Conservation (phyloP, 805 yeast species). For the Nakazawaea wickerhamii region DNA sequence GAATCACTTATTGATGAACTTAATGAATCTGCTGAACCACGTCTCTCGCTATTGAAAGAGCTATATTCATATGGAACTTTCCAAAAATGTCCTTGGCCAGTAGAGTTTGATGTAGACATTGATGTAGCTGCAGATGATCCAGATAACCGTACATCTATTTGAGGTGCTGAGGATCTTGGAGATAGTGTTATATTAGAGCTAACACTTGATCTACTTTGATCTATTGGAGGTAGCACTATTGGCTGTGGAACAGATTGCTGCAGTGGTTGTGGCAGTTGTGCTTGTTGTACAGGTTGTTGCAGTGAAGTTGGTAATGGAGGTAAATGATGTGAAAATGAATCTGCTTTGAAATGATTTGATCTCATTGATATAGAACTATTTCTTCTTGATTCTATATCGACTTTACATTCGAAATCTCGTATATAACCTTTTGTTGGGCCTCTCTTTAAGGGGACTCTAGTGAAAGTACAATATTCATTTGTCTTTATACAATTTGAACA, state of each 20-base stretch:
- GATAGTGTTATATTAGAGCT: constrained; percentile 8
- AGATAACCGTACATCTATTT: constrained; percentile 1
- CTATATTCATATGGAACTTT: constrained; percentile 60
- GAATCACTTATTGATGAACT: constrained; percentile 40
- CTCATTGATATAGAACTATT: not conserved
- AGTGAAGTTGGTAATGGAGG: constrained; percentile 9
- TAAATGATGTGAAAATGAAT: constrained; percentile 8
- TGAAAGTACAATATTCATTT: constrained; percentile 59
- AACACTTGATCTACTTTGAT: constrained; percentile 12
- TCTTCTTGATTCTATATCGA: constrained; percentile 19
- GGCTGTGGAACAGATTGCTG: not conserved
- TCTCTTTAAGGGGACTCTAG: constrained; percentile 66
- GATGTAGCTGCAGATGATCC: not conserved
- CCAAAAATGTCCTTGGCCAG: constrained; percentile 46
- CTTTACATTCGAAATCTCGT: constrained; percentile 35
- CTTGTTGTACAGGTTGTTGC: constrained; percentile 4
- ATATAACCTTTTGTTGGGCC: constrained; percentile 76
- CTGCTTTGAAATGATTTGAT: not conserved
- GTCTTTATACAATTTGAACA: constrained; percentile 62
- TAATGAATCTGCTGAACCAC: constrained; percentile 46
- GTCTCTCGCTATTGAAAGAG: constrained; percentile 22
- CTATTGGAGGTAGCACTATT: constrained; percentile 17
- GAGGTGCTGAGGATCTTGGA: constrained; percentile 12
- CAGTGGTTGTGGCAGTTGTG: constrained; percentile 10
- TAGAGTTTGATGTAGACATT: not conserved